These are phyloP conservation scores for Pterocarpus macrocarpus DNA, from an alignment of 306 rosid genomes.

Conservation along the genomic window DNA sequence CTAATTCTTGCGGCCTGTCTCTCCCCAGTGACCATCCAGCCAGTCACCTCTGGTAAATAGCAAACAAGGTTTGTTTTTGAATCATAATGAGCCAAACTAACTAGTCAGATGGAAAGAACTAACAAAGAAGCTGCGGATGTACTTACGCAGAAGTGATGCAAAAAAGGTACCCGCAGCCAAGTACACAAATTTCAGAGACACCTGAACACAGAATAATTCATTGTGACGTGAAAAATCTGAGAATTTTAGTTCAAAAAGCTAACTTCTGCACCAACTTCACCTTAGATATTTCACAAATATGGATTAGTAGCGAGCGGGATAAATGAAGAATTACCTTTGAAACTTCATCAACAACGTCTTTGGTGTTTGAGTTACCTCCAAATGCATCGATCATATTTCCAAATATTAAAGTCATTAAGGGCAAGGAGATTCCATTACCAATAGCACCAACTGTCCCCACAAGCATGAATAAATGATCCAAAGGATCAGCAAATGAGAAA, in stretches of 20 bases:
- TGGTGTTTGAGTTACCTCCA: constrained; percentile 53
- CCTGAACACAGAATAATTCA: constrained; percentile 54
- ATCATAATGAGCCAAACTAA: constrained; percentile 20
- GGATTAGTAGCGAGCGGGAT: background rate
- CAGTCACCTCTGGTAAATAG: constrained; percentile 66
- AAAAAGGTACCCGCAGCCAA: constrained; percentile 73
- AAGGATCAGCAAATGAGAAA: constrained; percentile 80
- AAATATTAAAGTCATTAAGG: constrained; percentile 71
- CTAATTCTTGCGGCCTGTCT: constrained; percentile 89
- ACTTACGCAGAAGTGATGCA: constrained; percentile 76
- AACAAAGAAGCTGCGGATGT: constrained; percentile 1
- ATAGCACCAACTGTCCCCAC: constrained; percentile 69
- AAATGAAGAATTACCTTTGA: constrained; percentile 56
- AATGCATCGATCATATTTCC: constrained; percentile 74
- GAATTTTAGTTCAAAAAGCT: background rate
- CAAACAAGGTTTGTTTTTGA: constrained; percentile 25
- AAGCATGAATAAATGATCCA: constrained; percentile 70
- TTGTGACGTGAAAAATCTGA: background rate
- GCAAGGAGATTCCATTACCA: constrained; percentile 69
- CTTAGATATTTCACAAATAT: constrained; percentile 13
- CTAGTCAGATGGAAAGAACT: constrained; percentile 25
- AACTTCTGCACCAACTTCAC: background rate
- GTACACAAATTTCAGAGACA: constrained; percentile 67
- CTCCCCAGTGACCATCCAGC: constrained; percentile 96
- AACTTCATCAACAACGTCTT: constrained; percentile 62